phyloP scores from a whole-genome alignment of 352 stramenopile genomes.

The Phytopythium oedochilum region DNA sequence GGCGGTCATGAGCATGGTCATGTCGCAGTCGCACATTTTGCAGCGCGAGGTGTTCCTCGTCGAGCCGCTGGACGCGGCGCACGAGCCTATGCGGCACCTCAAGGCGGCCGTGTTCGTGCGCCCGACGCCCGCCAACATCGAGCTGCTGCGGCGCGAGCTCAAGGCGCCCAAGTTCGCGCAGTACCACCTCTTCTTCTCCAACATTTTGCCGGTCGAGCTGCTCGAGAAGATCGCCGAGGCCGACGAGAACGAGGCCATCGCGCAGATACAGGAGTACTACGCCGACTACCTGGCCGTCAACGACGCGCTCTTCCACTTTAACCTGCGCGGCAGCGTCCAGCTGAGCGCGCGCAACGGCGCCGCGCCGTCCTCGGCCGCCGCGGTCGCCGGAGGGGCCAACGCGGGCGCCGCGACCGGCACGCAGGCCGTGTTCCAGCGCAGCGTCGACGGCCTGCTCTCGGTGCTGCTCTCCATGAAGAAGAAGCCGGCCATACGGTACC shows the following conservation, averaged over 20 bases:
- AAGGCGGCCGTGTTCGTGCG: constrained; percentile 95
- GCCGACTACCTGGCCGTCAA: constrained; percentile 98
- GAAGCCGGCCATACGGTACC: constrained; percentile 95
- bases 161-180: constrained; percentile 93
- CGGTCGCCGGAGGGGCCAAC: constrained; percentile 25
- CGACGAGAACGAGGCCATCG: constrained; percentile 94
- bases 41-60: constrained; percentile 96
- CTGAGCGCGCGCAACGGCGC: constrained; percentile 43
- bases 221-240: constrained; percentile 95
- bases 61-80: constrained; percentile 79
- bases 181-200: constrained; percentile 99
- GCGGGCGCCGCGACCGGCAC: constrained; percentile 9
- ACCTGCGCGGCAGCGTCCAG: constrained; percentile 70
- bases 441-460: constrained; percentile 91
- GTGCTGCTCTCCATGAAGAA: constrained; percentile 96
- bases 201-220: constrained; percentile 92
- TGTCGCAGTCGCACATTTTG: constrained; percentile 95
- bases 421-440: constrained; percentile 83
- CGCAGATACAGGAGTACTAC: constrained; percentile 98
- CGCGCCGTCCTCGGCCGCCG: constrained; percentile 32
- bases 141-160: constrained; percentile 91
- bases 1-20: constrained; percentile 94
- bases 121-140: constrained; percentile 90
- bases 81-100: constrained; percentile 90
- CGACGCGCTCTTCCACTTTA: constrained; percentile 96